Evolutionary conservation across 1,284 basidiomycete genomes (phyloP).

Genomic region (Cutaneotrichosporon mucoides): DNA sequence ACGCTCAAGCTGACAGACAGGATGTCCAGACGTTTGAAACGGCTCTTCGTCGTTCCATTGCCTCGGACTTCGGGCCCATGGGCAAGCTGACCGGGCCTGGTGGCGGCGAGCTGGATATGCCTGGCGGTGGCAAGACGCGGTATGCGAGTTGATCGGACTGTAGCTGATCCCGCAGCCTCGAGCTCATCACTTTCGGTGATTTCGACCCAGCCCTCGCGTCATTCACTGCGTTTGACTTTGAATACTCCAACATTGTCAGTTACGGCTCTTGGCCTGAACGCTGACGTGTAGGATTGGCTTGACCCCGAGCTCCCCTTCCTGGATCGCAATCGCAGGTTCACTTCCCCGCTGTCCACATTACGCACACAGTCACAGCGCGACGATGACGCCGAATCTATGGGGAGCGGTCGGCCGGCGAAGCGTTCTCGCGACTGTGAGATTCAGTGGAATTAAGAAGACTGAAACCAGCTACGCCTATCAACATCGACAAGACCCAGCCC

Average conservation of each 20-base stretch:
- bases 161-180: constrained; percentile 23
- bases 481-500: not conserved
- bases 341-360: not conserved
- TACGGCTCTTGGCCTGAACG: not conserved
- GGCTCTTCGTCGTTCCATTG: constrained; percentile 27
- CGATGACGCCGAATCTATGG: not conserved
- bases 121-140: constrained; percentile 34
- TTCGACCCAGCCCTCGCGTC: constrained; percentile 15
- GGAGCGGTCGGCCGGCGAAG: not conserved
- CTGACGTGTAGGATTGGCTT: constrained; percentile 33
- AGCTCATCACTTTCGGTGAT: constrained; percentile 38
- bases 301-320: constrained; percentile 26
- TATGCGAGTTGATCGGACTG: constrained; percentile 12
- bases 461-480: not conserved
- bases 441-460: not conserved
- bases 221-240: constrained; percentile 20
- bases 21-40: constrained; percentile 35
- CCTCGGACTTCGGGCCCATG: constrained; percentile 16
- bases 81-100: constrained; percentile 2
- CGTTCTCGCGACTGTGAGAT: not conserved
- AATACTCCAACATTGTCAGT: constrained; percentile 31
- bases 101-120: constrained; percentile 28
- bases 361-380: not conserved
- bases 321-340: constrained; percentile 9
- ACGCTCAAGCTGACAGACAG: constrained; percentile 6